Evolutionary conservation across 1,284 basidiomycete genomes (phyloP), one percentile per base, ranked within the genome.

Genomic region (Lentinus polychrous): DNA sequence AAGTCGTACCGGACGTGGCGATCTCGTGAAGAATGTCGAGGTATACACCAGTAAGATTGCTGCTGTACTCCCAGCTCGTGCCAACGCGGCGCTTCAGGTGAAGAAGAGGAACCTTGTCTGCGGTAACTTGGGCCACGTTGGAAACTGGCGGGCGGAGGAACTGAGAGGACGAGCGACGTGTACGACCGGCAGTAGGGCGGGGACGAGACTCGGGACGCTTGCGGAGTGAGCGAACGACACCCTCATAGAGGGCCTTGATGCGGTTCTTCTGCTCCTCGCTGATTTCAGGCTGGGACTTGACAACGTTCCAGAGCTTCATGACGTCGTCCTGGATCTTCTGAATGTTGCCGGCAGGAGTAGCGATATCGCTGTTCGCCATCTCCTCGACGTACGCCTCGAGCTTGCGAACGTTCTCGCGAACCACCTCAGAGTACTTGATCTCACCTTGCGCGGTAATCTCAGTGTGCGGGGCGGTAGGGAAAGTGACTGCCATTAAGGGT

Each of bases 21-120:
- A 99, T 97, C 70, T 99, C 96, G 61, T 94, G 90, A 42, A 99
- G 76, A 55, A 99, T 88, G 62, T 98, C 94, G 56, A 98, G 83
- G 69, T 99, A 94, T 45, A 94, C 90, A 51, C 91, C 84, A 15
- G 95, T 99, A 51, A 99, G 76, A 70, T 98, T 98, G 70, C 88
- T 91, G 60, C 89, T 94, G 73, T 97, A 97, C 62, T 95, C 91
- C 93, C 95, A 99, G 61, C 79, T 85, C 17, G 81, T 83, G 41
- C 94, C 96, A n/a, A 96, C 92, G 72, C 94, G 96, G 66, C 94
- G 86, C 76, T 98, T 98, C 57, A 99, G 74, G 67, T 98, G 94
- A 18, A 99, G 80, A 49, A 98, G 83, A 15, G 96, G 96, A 36
- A 95, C 78, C 63, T 94, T 94, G 66, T 95, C 91, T 18, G 90